These are phyloP conservation scores for Achlya hypogyna DNA, from an alignment of 352 stramenopile species.

Conservation along the genomic window DNA sequence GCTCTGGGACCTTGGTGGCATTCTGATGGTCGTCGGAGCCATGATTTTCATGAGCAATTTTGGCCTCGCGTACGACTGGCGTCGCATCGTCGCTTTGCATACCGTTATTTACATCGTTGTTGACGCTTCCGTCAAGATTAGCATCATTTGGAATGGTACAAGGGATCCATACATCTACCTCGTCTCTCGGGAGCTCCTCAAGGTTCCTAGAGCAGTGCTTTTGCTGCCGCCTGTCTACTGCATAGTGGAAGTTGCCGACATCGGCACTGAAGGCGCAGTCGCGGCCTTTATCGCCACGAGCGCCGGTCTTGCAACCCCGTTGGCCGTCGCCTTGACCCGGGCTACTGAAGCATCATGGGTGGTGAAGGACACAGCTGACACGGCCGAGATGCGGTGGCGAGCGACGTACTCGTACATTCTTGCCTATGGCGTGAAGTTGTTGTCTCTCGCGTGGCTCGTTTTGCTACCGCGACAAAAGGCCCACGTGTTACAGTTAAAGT, in stretches of 20 bases:
- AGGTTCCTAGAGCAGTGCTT: constrained; percentile 39
- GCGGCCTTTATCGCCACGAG: neutral
- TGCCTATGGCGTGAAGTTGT: constrained; percentile 40
- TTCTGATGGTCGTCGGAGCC: constrained; percentile 14
- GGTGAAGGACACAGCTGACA: constrained; percentile 39
- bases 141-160: constrained; percentile 40
- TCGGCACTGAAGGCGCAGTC: neutral
- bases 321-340: constrained; percentile 29
- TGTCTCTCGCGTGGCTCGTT: constrained; percentile 36
- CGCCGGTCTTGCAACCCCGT: neutral
- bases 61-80: constrained; percentile 41
- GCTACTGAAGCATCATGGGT: constrained; percentile 40
- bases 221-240: constrained; percentile 42
- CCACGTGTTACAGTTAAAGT: constrained; percentile 34
- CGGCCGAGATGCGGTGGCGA: constrained; percentile 24
- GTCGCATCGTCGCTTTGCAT: constrained; percentile 28
- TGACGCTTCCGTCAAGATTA: constrained; percentile 40
- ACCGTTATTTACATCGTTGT: constrained; percentile 30
- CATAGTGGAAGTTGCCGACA: constrained; percentile 25
- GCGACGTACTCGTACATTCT: constrained; percentile 48
- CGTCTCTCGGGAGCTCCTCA: constrained; percentile 23
- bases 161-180: constrained; percentile 49
- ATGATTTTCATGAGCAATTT: constrained; percentile 29
- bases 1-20: constrained; percentile 32
- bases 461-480: constrained; percentile 43